phyloP scores from a whole-genome alignment of 2,329 filamentous ascomycete species.

The Ambrosiella xylebori region DNA sequence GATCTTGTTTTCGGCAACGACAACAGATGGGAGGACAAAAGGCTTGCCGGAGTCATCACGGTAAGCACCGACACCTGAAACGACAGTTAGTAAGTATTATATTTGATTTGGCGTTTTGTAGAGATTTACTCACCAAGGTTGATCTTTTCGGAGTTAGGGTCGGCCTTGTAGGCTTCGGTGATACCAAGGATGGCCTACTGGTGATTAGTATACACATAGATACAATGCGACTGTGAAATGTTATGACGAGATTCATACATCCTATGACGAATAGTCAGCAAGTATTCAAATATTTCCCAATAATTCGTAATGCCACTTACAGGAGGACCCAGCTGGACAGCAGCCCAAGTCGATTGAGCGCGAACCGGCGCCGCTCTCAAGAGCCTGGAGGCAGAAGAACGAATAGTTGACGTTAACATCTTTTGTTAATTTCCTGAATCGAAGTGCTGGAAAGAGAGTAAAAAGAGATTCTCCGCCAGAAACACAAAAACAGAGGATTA shows the following conservation, averaged over 20 bases:
- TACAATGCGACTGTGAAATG: neutral
- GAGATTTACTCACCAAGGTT: conserved; percentile 54
- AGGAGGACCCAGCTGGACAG: conserved; percentile 84
- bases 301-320: conserved; percentile 36
- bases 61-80: conserved; percentile 80
- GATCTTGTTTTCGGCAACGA: conserved; percentile 73
- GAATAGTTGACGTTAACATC: conserved; percentile 32
- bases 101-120: neutral
- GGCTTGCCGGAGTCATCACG: conserved; percentile 96
- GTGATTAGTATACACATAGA: neutral
- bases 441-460: neutral
- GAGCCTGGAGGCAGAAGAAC: conserved; percentile 20
- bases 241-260: conserved; percentile 5
- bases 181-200: conserved; percentile 70
- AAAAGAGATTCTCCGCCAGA: too few species aligned
- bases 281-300: neutral
- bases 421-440: neutral
- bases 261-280: conserved; percentile 9
- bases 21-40: conserved; percentile 88
- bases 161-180: conserved; percentile 98
- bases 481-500: too few species aligned
- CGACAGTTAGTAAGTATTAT: neutral
- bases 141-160: conserved; percentile 87
- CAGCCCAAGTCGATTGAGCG: conserved; percentile 69
- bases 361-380: conserved; percentile 23